phyloP scores from a whole-genome alignment of 805 yeast genomes.

The Candida mattraensis region DNA sequence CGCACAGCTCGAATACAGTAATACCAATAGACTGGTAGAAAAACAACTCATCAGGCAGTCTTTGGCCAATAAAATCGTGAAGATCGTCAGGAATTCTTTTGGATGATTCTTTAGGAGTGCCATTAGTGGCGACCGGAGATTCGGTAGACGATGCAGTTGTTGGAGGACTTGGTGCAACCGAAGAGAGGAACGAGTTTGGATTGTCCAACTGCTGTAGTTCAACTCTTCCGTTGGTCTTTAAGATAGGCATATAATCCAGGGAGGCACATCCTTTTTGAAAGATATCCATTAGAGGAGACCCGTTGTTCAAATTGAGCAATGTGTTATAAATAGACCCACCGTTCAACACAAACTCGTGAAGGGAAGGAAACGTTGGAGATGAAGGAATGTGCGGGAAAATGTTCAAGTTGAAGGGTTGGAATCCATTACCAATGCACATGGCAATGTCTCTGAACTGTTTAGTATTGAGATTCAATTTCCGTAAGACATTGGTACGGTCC shows the following conservation, averaged over 20 bases:
- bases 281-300: constrained; percentile 43
- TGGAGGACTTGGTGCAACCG: constrained; percentile 17
- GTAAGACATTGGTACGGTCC: constrained; percentile 55
- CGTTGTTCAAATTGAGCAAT: constrained; percentile 43
- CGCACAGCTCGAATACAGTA: constrained; percentile 59
- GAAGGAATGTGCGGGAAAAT: constrained; percentile 43
- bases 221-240: constrained; percentile 67
- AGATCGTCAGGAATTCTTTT: constrained; percentile 68
- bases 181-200: constrained; percentile 21
- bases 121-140: constrained; percentile 10
- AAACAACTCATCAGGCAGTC: constrained; percentile 81
- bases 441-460: constrained; percentile 75
- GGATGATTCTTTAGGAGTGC: constrained; percentile 17
- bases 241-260: constrained; percentile 69
- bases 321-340: constrained; percentile 50
- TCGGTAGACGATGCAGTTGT: constrained; percentile 11
- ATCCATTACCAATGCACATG: constrained; percentile 73
- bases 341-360: constrained; percentile 33
- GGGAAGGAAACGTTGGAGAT: constrained; percentile 28
- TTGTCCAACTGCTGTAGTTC: constrained; percentile 43
- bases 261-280: constrained; percentile 71
- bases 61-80: constrained; percentile 78
- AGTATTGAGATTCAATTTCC: constrained; percentile 58
- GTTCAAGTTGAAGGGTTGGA: constrained; percentile 65
- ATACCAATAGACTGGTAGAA: constrained; percentile 82